phyloP scores from a whole-genome alignment of 2,329 filamentous ascomycete species.

The Alternaria arbusti region DNA sequence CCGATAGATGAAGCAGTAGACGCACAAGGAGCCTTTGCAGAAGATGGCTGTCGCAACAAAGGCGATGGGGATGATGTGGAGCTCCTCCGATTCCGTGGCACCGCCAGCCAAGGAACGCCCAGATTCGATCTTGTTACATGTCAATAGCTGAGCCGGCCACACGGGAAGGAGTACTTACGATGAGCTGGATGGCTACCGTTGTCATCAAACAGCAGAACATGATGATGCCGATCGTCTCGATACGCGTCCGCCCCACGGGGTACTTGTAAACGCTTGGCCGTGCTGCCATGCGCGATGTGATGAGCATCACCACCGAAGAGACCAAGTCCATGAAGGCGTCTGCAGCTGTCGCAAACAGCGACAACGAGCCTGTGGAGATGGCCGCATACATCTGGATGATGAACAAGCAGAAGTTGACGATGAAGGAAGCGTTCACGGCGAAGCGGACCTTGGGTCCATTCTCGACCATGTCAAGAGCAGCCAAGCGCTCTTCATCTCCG shows the following conservation, averaged over 20 bases:
- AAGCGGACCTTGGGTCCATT: constrained; percentile 53
- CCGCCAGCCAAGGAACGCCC: constrained; percentile 59
- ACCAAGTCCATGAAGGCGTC: constrained; percentile 72
- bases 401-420: constrained; percentile 57
- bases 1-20: constrained; percentile 62
- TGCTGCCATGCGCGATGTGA: constrained; percentile 65
- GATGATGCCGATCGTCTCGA: constrained; percentile 70
- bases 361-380: constrained; percentile 64
- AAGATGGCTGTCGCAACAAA: constrained; percentile 59
- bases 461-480: constrained; percentile 58
- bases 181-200: constrained; percentile 67
- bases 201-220: constrained; percentile 72
- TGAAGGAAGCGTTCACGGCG: constrained; percentile 48
- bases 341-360: constrained; percentile 69
- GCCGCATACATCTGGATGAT: constrained; percentile 66
- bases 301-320: constrained; percentile 67
- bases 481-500: constrained; percentile 61
- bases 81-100: constrained; percentile 49
- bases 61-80: constrained; percentile 62
- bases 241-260: constrained; percentile 66
- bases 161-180: constrained; percentile 51
- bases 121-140: constrained; percentile 59
- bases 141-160: constrained; percentile 16
- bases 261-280: constrained; percentile 68
- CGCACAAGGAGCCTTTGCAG: constrained; percentile 59